phyloP scores from a whole-genome alignment of 2,329 filamentous ascomycete species.

The Colletotrichum sp. region DNA sequence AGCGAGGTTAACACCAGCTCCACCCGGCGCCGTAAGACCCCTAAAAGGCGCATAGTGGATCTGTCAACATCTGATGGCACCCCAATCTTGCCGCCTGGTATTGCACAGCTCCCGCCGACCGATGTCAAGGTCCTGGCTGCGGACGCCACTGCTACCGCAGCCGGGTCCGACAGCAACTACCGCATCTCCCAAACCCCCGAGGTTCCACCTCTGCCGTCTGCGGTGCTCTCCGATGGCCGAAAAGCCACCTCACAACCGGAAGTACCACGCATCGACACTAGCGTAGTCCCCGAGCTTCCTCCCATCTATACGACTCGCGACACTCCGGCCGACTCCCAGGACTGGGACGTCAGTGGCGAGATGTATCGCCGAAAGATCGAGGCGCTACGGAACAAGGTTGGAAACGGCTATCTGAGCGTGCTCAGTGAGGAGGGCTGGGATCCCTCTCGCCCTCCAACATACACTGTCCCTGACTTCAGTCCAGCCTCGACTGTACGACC shows the following conservation, averaged over 20 bases:
- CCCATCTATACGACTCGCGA: conserved; percentile 35
- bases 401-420: conserved; percentile 85
- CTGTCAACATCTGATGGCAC: conserved; percentile 57
- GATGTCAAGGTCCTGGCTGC: conserved; percentile 11
- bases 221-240: conserved; percentile 36
- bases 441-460: conserved; percentile 40
- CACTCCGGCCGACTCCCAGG: conserved; percentile 39
- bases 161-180: conserved; percentile 40
- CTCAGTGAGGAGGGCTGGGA: conserved; percentile 80
- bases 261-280: conserved; percentile 44
- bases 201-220: conserved; percentile 34
- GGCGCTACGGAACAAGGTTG: conserved; percentile 82
- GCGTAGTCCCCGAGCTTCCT: conserved; percentile 35
- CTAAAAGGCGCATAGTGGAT: conserved; percentile 70
- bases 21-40: conserved; percentile 63
- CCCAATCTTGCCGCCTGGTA: conserved; percentile 2
- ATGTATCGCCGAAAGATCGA: conserved; percentile 89
- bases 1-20: conserved; percentile 65
- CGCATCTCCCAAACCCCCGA: conserved; percentile 49
- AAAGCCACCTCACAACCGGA: conserved; percentile 33
- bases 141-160: conserved; percentile 3
- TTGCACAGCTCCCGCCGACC: not conserved
- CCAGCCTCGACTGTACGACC: conserved; percentile 40
- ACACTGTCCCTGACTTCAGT: conserved; percentile 41
- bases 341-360: conserved; percentile 75